These are phyloP conservation scores for Cladophialophora chaetospira DNA, from an alignment of 2,329 filamentous ascomycete genomes.

Conservation along the genomic window DNA sequence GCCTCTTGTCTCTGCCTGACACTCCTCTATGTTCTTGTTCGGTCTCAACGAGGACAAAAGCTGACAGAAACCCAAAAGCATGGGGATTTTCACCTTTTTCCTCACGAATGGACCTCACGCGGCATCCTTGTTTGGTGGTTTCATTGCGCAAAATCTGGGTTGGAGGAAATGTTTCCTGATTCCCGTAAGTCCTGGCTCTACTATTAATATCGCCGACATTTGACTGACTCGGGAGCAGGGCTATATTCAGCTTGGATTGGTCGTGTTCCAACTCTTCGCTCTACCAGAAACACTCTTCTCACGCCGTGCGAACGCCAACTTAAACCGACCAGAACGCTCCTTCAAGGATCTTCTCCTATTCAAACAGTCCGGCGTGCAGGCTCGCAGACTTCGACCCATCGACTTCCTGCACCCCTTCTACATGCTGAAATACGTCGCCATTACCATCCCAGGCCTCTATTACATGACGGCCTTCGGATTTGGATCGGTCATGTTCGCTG, in stretches of 20 bases:
- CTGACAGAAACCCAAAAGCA: no score
- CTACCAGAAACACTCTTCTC: constrained; percentile 24
- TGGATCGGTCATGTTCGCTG: constrained; percentile 34
- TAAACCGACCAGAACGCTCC: constrained; percentile 8
- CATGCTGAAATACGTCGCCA: constrained; percentile 36
- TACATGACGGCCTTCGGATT: constrained; percentile 35
- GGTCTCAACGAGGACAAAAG: no score
- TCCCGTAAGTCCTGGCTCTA: constrained; percentile 12
- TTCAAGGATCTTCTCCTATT: constrained; percentile 18
- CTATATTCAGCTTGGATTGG: constrained; percentile 25
- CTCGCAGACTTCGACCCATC: constrained; percentile 22
- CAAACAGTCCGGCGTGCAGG: constrained; percentile 7
- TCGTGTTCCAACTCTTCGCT: constrained; percentile 27
- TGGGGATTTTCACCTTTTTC: constrained; percentile 27
- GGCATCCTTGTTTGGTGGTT: constrained; percentile 31
- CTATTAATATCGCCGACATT: neutral
- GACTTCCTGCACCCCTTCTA: constrained; percentile 34
- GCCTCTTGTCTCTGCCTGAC: no score
- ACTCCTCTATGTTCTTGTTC: no score
- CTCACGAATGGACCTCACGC: constrained; percentile 35
- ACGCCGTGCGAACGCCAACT: constrained; percentile 12
- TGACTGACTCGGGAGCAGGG: neutral
- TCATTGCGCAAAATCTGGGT: constrained; percentile 31
- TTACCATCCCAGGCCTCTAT: constrained; percentile 34
- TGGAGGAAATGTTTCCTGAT: constrained; percentile 31